phyloP scores from a whole-genome alignment of 805 yeast species.

The Hanseniaspora lachancei region DNA sequence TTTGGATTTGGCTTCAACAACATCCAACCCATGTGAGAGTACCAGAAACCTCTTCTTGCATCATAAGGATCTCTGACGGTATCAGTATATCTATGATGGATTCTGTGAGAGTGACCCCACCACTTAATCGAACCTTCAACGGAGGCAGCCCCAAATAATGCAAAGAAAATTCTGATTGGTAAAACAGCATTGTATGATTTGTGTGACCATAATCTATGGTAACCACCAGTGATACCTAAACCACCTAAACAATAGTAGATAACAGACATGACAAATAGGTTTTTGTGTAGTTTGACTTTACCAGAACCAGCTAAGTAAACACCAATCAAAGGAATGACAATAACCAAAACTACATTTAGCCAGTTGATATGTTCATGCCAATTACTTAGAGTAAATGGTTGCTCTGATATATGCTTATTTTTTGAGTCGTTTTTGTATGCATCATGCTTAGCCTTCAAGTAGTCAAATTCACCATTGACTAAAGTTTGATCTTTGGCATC shows the following conservation, averaged over 20 bases:
- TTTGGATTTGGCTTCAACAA: constrained; percentile 66
- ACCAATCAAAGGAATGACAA: constrained; percentile 48
- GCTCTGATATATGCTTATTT: constrained; percentile 52
- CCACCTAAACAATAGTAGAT: constrained; percentile 49
- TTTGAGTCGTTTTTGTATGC: constrained; percentile 29
- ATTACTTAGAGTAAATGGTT: constrained; percentile 61
- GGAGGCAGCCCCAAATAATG: constrained; percentile 70
- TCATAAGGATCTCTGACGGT: constrained; percentile 75
- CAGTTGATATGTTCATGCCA: constrained; percentile 70
- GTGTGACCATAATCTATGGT: constrained; percentile 71
- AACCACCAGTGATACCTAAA: constrained; percentile 70
- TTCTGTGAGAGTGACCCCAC: constrained; percentile 81
- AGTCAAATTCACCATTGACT: constrained; percentile 30
- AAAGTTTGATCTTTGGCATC: constrained; percentile 30
- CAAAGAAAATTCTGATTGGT: constrained; percentile 52
- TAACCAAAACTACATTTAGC: constrained; percentile 56
- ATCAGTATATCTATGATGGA: constrained; percentile 78
- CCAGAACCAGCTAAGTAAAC: constrained; percentile 30
- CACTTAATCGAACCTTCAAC: constrained; percentile 78
- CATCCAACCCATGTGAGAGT: constrained; percentile 81
- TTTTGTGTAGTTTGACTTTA: constrained; percentile 35
- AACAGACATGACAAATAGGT: constrained; percentile 37
- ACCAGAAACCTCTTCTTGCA: constrained; percentile 75
- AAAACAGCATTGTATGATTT: constrained; percentile 52
- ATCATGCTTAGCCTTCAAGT: constrained; percentile 14